Evolutionary conservation across 2,329 filamentous ascomycete species (phyloP), one percentile per base, ranked within the genome.

Genomic region (Sordariomycetes sp.): DNA sequence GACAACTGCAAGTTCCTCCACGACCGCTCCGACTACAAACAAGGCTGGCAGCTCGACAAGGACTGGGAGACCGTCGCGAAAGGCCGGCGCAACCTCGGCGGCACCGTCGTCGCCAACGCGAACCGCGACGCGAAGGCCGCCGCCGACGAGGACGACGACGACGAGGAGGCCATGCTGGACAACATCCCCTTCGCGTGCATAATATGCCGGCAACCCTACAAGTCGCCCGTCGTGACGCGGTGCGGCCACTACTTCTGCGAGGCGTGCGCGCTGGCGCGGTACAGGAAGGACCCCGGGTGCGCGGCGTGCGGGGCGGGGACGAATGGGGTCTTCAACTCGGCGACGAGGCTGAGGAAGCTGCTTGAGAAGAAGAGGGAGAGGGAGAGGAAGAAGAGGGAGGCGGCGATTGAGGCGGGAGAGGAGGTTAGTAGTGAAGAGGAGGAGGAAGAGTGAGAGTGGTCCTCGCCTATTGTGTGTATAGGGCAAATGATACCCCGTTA

Each of bases 181-280:
- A 88, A 86, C 65, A 96, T 96, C 24, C 92, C 92, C 0, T 96
- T 96, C 68, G 89, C 84, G 1, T 97, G 92, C 70, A 83, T 96
- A 62, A 90, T 96, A 61, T 97, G 92, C 77, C 85, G 86, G 65
- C 81, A 84, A 43, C 72, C 85, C 1, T 97, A 96, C 72, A 87
- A 84, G 65, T 79, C 82, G 59, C 93, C 94, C 0, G 82, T 97
- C 14, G 76, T 93, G 25, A 97, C 94, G 14, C 88, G 90, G 63
- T 99, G 94, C 64, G 89, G 90, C 0, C 94, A 99, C 70, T 97
- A 97, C 71, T 97, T 97, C 68, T 99, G 94, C 69, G 89, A 97
- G 70, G 78, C 81, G 1, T 99, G 94, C 71, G 94, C 94, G 28
- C 75, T 97, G 65, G 85, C 89, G 68, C 76, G 92, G 63, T 97